A percentile compares a stretch with the other conserved stretches of the same genome.
These are phyloP conservation scores for Russula lepida DNA, from an alignment of 768 basidiomycete species.

Conservation along the genomic window DNA sequence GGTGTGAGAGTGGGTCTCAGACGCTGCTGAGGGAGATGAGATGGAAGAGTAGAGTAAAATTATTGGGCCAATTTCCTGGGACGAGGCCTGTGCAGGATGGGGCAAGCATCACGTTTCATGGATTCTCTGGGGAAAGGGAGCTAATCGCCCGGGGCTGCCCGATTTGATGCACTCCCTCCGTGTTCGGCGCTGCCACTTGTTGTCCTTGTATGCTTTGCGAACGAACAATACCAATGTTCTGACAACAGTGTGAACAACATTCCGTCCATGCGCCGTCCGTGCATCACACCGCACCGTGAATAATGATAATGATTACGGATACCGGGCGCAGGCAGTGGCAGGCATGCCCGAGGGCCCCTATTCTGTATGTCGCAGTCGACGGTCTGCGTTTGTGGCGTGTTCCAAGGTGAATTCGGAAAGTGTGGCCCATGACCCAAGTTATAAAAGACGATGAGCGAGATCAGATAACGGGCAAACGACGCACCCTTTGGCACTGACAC, in stretches of 20 bases:
- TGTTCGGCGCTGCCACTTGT: too few species aligned
- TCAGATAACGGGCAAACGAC: conserved; percentile 13
- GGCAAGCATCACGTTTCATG: neutral
- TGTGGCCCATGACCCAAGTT: neutral
- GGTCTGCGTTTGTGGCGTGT: neutral
- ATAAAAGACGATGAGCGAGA: neutral
- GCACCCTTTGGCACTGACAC: neutral
- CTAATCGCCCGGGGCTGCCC: conserved; percentile 5
- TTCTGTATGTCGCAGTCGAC: neutral
- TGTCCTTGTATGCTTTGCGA: conserved; percentile 15
- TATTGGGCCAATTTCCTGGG: neutral
- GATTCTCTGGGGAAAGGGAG: neutral
- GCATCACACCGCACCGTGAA: too few species aligned
- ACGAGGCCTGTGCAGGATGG: neutral
- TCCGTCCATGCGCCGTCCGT: neutral
- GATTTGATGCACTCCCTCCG: too few species aligned
- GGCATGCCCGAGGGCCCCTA: neutral
- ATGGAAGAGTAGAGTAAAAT: neutral
- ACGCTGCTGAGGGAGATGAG: neutral
- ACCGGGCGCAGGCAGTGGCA: neutral
- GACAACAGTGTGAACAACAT: conserved; percentile 14
- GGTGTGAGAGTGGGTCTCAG: too few species aligned
- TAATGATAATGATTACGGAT: neutral
- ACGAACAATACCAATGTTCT: conserved; percentile 17
- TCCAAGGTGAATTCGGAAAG: conserved; percentile 3